Evolutionary conservation across 2,329 filamentous ascomycete species (phyloP).

Genomic region (Domatiomyces globalis): DNA sequence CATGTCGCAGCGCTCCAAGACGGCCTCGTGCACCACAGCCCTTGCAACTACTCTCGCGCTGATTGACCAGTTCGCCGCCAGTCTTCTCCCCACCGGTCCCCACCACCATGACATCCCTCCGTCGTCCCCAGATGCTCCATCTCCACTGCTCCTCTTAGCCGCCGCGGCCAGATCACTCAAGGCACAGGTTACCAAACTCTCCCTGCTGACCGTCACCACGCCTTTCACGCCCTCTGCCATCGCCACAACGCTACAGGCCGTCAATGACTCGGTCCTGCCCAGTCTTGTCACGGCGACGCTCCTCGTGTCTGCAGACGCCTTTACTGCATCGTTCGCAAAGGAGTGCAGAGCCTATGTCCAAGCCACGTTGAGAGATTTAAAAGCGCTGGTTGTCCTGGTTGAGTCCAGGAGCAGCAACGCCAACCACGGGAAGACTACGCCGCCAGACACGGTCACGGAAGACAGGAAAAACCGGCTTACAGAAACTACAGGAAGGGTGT

Average conservation of each 20-base stretch:
- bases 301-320: slow-evolving; percentile 45
- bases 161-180: slow-evolving; percentile 60
- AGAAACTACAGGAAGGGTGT: slow-evolving; percentile 60
- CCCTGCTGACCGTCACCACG: slow-evolving; percentile 69
- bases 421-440: not conserved
- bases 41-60: slow-evolving; percentile 25
- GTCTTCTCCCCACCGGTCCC: slow-evolving; percentile 13
- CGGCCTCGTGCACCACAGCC: not conserved
- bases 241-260: slow-evolving; percentile 52
- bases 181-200: slow-evolving; percentile 76
- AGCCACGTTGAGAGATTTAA: slow-evolving; percentile 49
- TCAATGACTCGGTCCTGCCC: slow-evolving; percentile 60
- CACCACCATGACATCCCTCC: not conserved
- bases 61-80: slow-evolving; percentile 26
- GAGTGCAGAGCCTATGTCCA: slow-evolving; percentile 50
- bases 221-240: slow-evolving; percentile 75
- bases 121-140: slow-evolving; percentile 14
- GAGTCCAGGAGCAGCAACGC: slow-evolving; percentile 19
- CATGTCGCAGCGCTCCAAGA: not conserved
- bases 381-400: slow-evolving; percentile 46
- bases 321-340: slow-evolving; percentile 48
- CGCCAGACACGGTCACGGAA: no score
- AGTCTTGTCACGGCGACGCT: slow-evolving; percentile 59
- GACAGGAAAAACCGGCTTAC: slow-evolving; percentile 40
- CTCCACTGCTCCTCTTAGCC: slow-evolving; percentile 51